A percentile compares a stretch with the other conserved stretches of the same genome.
These are phyloP conservation scores for Brachypodium distachyon DNA, from an alignment of 202 grass and related monocot species.

Conservation along the genomic window DNA sequence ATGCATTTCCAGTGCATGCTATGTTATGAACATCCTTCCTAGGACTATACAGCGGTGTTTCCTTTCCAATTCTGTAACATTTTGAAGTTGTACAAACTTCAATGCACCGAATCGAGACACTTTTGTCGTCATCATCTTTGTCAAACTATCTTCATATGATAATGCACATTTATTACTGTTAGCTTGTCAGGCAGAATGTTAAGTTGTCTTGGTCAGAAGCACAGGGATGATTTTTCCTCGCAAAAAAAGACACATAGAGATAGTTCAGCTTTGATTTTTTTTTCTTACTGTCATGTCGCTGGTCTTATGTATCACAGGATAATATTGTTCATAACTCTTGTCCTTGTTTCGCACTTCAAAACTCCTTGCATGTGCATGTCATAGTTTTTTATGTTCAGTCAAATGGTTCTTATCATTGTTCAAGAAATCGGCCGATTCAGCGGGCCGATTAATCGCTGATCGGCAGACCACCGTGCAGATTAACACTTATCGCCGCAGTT, in stretches of 20 bases:
- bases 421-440: too few relatives aligned
- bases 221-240: too few relatives aligned
- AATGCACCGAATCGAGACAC: not conserved
- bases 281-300: not conserved
- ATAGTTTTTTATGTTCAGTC: not conserved
- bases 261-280: not conserved
- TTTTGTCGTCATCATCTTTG: not conserved
- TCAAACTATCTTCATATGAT: not conserved
- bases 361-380: not conserved
- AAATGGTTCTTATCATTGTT: too few relatives aligned
- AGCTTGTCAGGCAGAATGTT: not conserved
- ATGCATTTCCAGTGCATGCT: not conserved
- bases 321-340: not conserved
- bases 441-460: too few relatives aligned
- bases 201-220: not conserved
- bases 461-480: too few relatives aligned
- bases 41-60: not conserved
- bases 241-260: too few relatives aligned
- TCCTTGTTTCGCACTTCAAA: not conserved
- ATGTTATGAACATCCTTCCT: not conserved
- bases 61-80: not conserved
- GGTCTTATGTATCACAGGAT: not conserved
- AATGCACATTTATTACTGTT: not conserved
- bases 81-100: not conserved
- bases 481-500: too few relatives aligned